A percentile compares a stretch with the other conserved stretches of the same genome.
These are phyloP conservation scores for Colletotrichum eremochloae DNA, from an alignment of 2,329 filamentous ascomycete species.

Conservation along the genomic window DNA sequence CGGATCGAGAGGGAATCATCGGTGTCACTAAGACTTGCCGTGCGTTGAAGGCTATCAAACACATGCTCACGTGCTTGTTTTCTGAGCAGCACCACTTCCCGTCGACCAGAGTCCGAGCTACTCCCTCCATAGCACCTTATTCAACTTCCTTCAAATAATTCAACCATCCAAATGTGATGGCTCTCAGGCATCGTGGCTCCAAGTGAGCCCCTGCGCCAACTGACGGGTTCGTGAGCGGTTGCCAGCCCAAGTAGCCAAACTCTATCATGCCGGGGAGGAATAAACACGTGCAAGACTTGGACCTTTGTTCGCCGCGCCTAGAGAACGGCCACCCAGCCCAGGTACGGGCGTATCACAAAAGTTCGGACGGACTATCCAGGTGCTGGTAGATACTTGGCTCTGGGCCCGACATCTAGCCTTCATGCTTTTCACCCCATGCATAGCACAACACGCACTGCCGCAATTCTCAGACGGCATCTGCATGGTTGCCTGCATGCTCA, in stretches of 20 bases:
- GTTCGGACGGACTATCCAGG: conserved; percentile 25
- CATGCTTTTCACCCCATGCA: conserved; percentile 26
- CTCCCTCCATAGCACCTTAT: conserved; percentile 10
- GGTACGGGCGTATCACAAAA: conserved; percentile 11
- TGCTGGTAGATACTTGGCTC: conserved; percentile 30
- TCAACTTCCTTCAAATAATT: background rate
- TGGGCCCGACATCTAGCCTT: conserved; percentile 13
- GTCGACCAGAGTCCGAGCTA: background rate
- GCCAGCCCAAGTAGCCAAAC: background rate
- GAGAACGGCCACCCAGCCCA: conserved; percentile 7
- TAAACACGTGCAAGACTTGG: conserved; percentile 19
- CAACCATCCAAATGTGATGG: background rate
- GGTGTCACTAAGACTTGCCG: background rate
- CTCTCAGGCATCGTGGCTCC: background rate
- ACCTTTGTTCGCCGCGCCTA: conserved; percentile 18
- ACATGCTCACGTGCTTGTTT: conserved; percentile 12
- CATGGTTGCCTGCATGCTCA: conserved; percentile 7
- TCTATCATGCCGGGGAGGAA: conserved; percentile 1
- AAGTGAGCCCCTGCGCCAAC: background rate
- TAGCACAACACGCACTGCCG: conserved; percentile 11
- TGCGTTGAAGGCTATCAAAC: background rate
- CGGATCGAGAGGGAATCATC: no score
- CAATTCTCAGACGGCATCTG: conserved; percentile 39
- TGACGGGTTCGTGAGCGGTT: background rate
- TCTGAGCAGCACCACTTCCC: background rate